Evolutionary conservation across 2,329 filamentous ascomycete genomes (phyloP).

Genomic region (Ophiocordyceps camponoti-saundersi): DNA sequence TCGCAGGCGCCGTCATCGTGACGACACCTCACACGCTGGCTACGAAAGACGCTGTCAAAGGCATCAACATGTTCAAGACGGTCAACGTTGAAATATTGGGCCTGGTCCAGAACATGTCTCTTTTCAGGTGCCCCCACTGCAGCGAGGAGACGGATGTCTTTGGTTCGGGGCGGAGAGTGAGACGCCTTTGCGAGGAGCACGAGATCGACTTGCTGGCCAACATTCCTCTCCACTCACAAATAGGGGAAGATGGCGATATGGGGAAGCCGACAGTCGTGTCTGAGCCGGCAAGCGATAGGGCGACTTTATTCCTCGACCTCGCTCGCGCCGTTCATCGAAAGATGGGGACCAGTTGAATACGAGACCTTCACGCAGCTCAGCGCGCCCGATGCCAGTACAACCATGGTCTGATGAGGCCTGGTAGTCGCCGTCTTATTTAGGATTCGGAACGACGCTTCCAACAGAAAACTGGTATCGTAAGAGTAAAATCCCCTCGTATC

Average conservation of each 20-base stretch:
- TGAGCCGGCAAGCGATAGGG: conserved; percentile 60
- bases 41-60: conserved; percentile 79
- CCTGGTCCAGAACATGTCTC: conserved; percentile 82
- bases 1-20: conserved; percentile 59
- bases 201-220: conserved; percentile 71
- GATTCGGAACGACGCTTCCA: neutral
- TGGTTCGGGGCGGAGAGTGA: conserved; percentile 47
- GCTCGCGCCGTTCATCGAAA: conserved; percentile 36
- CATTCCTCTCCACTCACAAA: conserved; percentile 70
- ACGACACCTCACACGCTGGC: conserved; percentile 90
- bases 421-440: neutral
- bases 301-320: conserved; percentile 54
- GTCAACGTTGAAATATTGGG: conserved; percentile 69
- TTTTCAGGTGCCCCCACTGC: conserved; percentile 69
- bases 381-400: neutral
- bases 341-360: conserved; percentile 15
- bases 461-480: conserved; percentile 2
- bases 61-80: conserved; percentile 83
- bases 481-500: neutral
- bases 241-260: conserved; percentile 73
- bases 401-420: too few relatives aligned
- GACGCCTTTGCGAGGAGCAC: conserved; percentile 51
- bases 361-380: neutral
- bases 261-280: conserved; percentile 84
- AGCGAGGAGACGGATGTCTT: conserved; percentile 60